Evolutionary conservation across 2,329 filamentous ascomycete genomes (phyloP).

Genomic region (Sclerotinia subarctica): DNA sequence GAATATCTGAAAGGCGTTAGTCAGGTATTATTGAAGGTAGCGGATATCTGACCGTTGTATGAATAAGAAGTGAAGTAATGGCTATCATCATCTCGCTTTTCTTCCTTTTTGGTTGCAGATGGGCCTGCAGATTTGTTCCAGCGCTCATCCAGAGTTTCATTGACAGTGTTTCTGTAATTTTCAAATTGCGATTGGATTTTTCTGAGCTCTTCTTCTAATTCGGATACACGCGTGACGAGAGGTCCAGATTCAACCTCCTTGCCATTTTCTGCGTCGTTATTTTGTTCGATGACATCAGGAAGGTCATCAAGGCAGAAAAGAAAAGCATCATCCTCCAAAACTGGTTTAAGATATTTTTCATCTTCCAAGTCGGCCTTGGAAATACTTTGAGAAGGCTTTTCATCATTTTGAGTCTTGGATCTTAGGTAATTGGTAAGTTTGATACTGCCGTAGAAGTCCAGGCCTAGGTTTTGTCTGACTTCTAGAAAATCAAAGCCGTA

Average conservation of each 20-base stretch:
- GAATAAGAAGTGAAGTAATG: slow-evolving; percentile 65
- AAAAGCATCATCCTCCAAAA: slow-evolving; percentile 83
- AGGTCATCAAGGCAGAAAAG: slow-evolving; percentile 86
- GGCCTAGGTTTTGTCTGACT: slow-evolving; percentile 52
- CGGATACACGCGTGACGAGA: slow-evolving; percentile 38
- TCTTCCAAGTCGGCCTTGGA: slow-evolving; percentile 63
- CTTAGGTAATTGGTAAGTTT: slow-evolving; percentile 70
- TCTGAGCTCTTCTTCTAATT: slow-evolving; percentile 42
- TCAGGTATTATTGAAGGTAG: slow-evolving; percentile 18
- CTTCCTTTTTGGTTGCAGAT: slow-evolving; percentile 29
- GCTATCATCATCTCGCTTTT: slow-evolving; percentile 51
- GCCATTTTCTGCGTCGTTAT: slow-evolving; percentile 33
- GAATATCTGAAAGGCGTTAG: slow-evolving; percentile 61
- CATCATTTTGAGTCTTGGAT: slow-evolving; percentile 46
- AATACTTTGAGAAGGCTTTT: slow-evolving; percentile 47
- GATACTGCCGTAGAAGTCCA: slow-evolving; percentile 72
- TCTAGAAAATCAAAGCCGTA: slow-evolving; percentile 65
- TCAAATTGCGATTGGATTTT: slow-evolving; percentile 42
- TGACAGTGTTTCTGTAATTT: slow-evolving; percentile 42
- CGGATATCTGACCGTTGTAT: slow-evolving; percentile 54
- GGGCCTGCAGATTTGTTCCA: slow-evolving; percentile 40
- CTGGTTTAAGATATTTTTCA: slow-evolving; percentile 78
- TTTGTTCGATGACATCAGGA: slow-evolving; percentile 43
- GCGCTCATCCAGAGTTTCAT: slow-evolving; percentile 41
- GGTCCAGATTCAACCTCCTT: slow-evolving; percentile 30